Conservation (phyloP, 345 rosid species). For the Moricandia moricandioides region DNA sequence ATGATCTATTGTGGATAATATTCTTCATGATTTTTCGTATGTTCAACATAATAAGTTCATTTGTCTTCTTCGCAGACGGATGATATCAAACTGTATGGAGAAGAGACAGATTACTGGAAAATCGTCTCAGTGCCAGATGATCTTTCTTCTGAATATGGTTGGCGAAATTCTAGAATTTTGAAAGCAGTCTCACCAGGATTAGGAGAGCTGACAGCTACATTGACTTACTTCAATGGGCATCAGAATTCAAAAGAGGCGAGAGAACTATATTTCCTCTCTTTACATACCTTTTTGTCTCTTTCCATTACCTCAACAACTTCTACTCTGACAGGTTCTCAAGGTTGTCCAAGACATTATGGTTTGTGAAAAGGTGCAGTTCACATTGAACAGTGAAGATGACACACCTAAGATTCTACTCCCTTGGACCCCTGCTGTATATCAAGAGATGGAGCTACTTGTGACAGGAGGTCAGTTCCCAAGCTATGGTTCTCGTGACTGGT, state of each 20-base stretch:
- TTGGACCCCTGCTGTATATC: conserved; percentile 78
- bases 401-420: conserved; percentile 54
- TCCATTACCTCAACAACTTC: conserved; percentile 18
- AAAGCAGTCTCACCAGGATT: conserved; percentile 61
- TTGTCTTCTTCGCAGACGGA: conserved; percentile 59
- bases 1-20: conserved; percentile 18
- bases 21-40: conserved; percentile 33
- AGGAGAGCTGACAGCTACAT: conserved; percentile 71
- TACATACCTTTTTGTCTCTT: not conserved
- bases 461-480: conserved; percentile 59
- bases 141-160: conserved; percentile 47
- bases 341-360: conserved; percentile 72
- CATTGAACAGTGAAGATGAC: conserved; percentile 42
- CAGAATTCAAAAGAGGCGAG: conserved; percentile 58
- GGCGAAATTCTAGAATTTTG: conserved; percentile 58
- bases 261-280: conserved; percentile 11
- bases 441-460: conserved; percentile 77
- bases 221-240: conserved; percentile 57
- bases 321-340: conserved; percentile 59
- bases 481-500: conserved; percentile 19
- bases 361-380: conserved; percentile 68
- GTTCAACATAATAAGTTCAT: conserved; percentile 28
- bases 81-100: conserved; percentile 60
- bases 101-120: conserved; percentile 57
- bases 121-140: conserved; percentile 46